Evolutionary conservation across 331 rosid genomes (phyloP), one percentile per base, ranked within the genome.

Genomic region (Arachis monticola): DNA sequence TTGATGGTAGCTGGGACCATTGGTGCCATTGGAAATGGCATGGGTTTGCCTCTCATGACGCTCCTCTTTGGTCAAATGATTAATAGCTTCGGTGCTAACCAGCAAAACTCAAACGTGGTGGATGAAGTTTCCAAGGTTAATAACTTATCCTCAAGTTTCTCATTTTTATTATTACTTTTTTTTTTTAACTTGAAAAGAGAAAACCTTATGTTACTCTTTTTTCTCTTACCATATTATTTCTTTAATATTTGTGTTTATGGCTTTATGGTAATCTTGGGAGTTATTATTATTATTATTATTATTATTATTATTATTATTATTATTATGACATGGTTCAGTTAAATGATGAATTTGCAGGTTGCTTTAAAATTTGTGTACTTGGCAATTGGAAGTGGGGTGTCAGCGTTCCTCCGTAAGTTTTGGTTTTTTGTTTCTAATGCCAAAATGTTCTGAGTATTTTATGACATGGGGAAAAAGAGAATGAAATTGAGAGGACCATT

Each of bases 331-430:
- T 8, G 73, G 57, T 52, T 64, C 38, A 45, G 1, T 7, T 27
- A n/a, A 41, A 75, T 81, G 72, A 68, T 31, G 11, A 55, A 75
- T 61, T 66, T 76, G 53, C 77, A 92, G 98, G 88, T 93, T 4
- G 62, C 79, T 67, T 83, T 93, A 32, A 88, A 78, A 79, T 90
- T 81, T 83, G 89, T 90, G 8, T 93, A 90, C 61, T 84, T 90
- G 86, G 96, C 89, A 2, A 0, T 83, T 46, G 97, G 91, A 64
- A 41, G 75, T 69, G 87, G 84, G 1, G 60, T 58, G 8, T 87
- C 93, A 13, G 95, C 98, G 65, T 87, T 80, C 67, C 84, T 90
- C 3, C 98, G 97, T 88, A 76, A 86, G 95, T 80, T 14, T 60
- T 11, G 35, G 10, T 14, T 48, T 13, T 56, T 3, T 1, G 1